phyloP scores from a whole-genome alignment of 257 asterid genomes.

The Jacaranda mimosifolia region DNA sequence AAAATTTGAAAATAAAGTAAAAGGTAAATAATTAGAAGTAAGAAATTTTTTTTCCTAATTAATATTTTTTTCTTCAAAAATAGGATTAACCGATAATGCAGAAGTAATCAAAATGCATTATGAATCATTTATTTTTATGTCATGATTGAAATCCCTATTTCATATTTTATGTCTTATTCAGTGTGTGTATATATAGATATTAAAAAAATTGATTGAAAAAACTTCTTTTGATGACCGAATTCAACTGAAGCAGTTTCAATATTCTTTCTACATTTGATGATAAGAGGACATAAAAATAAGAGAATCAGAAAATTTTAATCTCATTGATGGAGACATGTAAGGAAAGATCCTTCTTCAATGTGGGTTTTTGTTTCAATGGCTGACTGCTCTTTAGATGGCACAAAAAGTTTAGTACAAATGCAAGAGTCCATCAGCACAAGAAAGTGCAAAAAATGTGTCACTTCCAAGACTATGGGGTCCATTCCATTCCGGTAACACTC shows the following conservation, averaged over 20 bases:
- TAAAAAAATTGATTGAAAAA: neutral
- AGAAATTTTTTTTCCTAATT: too few species aligned
- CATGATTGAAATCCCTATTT: too few species aligned
- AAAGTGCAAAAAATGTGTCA: constrained; percentile 39
- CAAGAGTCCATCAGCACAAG: constrained; percentile 30
- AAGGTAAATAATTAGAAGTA: too few species aligned
- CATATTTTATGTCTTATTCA: too few species aligned
- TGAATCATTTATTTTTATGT: too few species aligned
- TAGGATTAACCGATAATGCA: neutral
- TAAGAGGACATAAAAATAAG: too few species aligned
- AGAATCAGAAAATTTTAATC: too few species aligned
- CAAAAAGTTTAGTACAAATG: constrained; percentile 41
- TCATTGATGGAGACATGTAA: constrained; percentile 45
- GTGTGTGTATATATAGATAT: too few species aligned
- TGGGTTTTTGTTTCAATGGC: constrained; percentile 46
- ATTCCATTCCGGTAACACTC: constrained; percentile 32
- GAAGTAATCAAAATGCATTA: too few species aligned
- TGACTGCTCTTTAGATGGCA: constrained; percentile 46
- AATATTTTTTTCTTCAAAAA: too few species aligned
- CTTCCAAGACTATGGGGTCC: constrained; percentile 49
- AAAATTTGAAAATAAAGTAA: too few species aligned
- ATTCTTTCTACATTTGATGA: neutral
- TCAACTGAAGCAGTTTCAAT: neutral
- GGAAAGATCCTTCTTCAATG: constrained; percentile 41
- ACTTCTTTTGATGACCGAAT: neutral